A percentile compares a stretch with the other conserved stretches of the same genome.
Conservation (phyloP, 805 yeast species). For the Candida michaelii region DNA sequence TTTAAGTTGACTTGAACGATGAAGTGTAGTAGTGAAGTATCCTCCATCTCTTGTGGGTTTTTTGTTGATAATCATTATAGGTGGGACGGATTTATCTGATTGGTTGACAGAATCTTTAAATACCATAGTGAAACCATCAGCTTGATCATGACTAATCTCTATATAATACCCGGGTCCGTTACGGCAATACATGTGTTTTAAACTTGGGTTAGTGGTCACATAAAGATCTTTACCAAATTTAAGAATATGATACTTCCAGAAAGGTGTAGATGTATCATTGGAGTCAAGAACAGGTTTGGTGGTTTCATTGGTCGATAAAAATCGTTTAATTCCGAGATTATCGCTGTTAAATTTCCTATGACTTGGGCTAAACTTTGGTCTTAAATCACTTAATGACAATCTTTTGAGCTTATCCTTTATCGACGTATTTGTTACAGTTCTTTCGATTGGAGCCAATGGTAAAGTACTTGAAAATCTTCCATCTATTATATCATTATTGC, state of each 20-base stretch:
- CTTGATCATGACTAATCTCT: conserved; percentile 25
- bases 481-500: background rate
- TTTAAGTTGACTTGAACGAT: conserved; percentile 16
- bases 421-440: conserved; percentile 1
- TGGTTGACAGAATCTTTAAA: conserved; percentile 23
- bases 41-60: conserved; percentile 29
- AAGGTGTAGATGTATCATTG: conserved; percentile 23
- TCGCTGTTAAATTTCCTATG: conserved; percentile 14
- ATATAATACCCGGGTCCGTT: conserved; percentile 65
- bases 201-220: conserved; percentile 66
- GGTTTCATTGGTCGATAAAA: background rate
- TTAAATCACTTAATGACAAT: conserved; percentile 12
- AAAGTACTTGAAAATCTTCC: conserved; percentile 3
- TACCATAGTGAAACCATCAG: conserved; percentile 25
- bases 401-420: conserved; percentile 10
- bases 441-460: conserved; percentile 5
- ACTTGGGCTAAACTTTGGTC: conserved; percentile 7
- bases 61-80: conserved; percentile 28
- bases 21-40: conserved; percentile 24
- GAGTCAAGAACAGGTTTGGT: background rate
- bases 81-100: conserved; percentile 21
- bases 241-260: conserved; percentile 66
- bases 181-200: conserved; percentile 56
- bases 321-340: conserved; percentile 1
- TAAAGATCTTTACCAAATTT: conserved; percentile 56